These are phyloP conservation scores for Elsinoe ampelina DNA, from an alignment of 2,329 filamentous ascomycete genomes.

Conservation along the genomic window DNA sequence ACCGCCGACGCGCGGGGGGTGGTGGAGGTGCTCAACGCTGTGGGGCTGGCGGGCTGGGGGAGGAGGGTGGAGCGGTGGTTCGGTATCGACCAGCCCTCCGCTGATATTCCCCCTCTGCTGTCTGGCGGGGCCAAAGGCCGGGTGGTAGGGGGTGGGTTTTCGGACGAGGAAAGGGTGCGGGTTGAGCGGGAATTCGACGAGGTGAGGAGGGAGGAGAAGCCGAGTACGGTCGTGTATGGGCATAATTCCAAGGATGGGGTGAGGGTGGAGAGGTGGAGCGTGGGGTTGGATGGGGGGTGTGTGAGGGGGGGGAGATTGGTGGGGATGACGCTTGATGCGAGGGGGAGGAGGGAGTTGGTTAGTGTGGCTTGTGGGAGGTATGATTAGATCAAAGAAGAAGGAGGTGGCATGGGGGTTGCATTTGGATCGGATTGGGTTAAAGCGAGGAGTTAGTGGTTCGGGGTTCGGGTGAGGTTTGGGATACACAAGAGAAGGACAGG, in stretches of 20 bases:
- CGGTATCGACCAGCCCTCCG: neutral
- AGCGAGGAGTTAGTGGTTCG: too few species aligned
- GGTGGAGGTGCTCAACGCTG: neutral
- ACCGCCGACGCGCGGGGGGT: neutral
- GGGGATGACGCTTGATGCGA: slow-evolving; percentile 62
- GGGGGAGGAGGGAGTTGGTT: slow-evolving; percentile 27
- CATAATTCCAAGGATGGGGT: slow-evolving; percentile 63
- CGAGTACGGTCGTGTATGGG: slow-evolving; percentile 71
- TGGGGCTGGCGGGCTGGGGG: neutral
- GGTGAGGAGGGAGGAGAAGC: slow-evolving; percentile 23
- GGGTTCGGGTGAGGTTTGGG: too few species aligned
- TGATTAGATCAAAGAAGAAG: slow-evolving; percentile 20
- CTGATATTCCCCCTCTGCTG: too few species aligned
- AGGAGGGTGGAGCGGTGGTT: neutral
- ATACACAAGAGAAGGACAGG: too few species aligned
- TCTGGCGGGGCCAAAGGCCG: neutral
- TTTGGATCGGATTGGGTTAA: neutral
- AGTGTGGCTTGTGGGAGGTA: slow-evolving; percentile 32
- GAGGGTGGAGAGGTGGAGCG: slow-evolving; percentile 58
- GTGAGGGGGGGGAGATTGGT: slow-evolving; percentile 66
- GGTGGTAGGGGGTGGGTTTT: slow-evolving; percentile 48
- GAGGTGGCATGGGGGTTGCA: neutral
- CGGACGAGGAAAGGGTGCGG: slow-evolving; percentile 53
- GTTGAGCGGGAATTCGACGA: slow-evolving; percentile 66
- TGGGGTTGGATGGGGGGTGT: slow-evolving; percentile 80